A percentile compares a stretch with the other conserved stretches of the same genome.
Evolutionary conservation across 2,329 filamentous ascomycete species (phyloP).

Genomic region (Boeremia exigua): DNA sequence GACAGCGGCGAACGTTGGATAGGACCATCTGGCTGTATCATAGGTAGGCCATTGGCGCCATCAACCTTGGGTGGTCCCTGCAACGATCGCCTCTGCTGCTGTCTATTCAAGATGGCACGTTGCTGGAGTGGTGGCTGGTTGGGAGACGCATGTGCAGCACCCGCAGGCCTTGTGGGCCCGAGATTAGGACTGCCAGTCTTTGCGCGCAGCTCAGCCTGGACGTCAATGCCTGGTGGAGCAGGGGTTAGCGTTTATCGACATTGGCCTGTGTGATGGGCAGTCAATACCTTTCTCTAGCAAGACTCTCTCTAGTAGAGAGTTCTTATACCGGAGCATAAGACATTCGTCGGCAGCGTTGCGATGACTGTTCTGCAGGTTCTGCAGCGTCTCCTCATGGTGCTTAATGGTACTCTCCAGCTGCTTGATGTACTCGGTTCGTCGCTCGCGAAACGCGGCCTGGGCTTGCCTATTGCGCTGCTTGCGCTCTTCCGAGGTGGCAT

Average conservation of each 20-base stretch:
- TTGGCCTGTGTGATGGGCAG: constrained; percentile 5
- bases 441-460: constrained; percentile 95
- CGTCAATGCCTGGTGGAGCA: constrained; percentile 78
- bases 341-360: constrained; percentile 95
- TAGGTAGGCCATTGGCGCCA: constrained; percentile 49
- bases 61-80: constrained; percentile 79
- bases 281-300: constrained; percentile 87
- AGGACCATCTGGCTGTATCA: constrained; percentile 49
- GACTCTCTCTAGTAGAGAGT: constrained; percentile 93
- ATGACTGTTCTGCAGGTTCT: constrained; percentile 91
- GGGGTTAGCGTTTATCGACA: constrained; percentile 26
- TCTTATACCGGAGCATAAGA: constrained; percentile 98
- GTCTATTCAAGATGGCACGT: constrained; percentile 79
- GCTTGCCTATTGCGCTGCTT: constrained; percentile 98
- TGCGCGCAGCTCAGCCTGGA: constrained; percentile 90
- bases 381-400: constrained; percentile 91
- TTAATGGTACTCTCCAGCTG: constrained; percentile 97
- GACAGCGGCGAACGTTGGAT: constrained; percentile 71
- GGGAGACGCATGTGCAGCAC: constrained; percentile 62
- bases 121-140: constrained; percentile 73
- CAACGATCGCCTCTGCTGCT: constrained; percentile 73
- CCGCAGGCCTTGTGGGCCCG: constrained; percentile 63
- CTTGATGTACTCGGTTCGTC: constrained; percentile 98
- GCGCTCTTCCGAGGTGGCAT: constrained; percentile 97
- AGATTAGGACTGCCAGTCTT: constrained; percentile 89